Conservation (phyloP, 2,329 filamentous ascomycete genomes). For the Knufia fluminis region DNA sequence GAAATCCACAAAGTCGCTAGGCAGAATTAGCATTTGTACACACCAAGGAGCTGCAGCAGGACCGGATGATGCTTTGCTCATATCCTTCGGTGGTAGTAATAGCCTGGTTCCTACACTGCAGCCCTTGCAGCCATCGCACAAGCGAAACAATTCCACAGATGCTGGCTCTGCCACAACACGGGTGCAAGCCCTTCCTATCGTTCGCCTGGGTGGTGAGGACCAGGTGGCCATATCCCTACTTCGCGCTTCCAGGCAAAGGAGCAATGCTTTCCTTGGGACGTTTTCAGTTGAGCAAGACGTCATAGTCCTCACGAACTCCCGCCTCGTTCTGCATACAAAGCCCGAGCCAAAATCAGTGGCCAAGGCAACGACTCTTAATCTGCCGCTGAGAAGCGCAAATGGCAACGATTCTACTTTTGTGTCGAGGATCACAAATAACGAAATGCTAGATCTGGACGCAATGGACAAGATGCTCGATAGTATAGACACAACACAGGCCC, state of each 20-base stretch:
- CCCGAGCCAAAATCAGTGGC: neutral
- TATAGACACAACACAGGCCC: slow-evolving; percentile 26
- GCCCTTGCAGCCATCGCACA: slow-evolving; percentile 34
- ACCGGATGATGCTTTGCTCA: slow-evolving; percentile 35
- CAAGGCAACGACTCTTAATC: neutral
- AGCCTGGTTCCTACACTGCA: slow-evolving; percentile 36
- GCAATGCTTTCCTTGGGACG: neutral
- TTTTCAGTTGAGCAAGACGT: slow-evolving; percentile 13
- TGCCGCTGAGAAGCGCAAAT: neutral
- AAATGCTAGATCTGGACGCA: slow-evolving; percentile 39
- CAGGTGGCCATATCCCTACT: neutral
- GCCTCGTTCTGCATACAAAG: neutral
- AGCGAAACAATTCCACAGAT: neutral
- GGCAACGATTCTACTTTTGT: slow-evolving; percentile 34
- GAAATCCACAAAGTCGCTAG: slow-evolving; percentile 19
- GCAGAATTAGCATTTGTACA: slow-evolving; percentile 35
- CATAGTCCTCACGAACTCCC: slow-evolving; percentile 8
- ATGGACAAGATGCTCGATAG: slow-evolving; percentile 39
- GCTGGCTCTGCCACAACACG: neutral
- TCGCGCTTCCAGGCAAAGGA: neutral
- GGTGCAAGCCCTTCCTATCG: neutral
- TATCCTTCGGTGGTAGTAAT: slow-evolving; percentile 35
- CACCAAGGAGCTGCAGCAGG: slow-evolving; percentile 25
- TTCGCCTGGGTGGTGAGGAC: slow-evolving; percentile 1
- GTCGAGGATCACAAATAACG: slow-evolving; percentile 18